phyloP scores from a whole-genome alignment of 73 alveolate species.

The Uronychia setigera region DNA sequence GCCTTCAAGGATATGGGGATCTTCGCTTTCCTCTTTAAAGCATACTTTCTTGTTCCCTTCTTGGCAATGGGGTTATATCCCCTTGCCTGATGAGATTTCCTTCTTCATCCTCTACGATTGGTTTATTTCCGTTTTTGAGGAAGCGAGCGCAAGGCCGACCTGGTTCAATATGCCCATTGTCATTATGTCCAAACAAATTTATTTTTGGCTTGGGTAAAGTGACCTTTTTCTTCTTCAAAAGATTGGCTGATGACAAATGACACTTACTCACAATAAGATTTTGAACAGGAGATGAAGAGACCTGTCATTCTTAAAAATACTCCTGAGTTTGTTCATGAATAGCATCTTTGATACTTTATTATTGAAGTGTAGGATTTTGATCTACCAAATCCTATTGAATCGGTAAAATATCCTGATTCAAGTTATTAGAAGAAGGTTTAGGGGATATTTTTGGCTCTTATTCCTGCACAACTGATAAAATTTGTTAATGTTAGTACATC shows the following conservation, averaged over 20 bases:
- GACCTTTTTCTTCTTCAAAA: background rate
- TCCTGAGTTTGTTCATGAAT: background rate
- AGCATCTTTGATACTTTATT: too few relatives aligned
- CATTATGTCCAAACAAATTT: too few relatives aligned
- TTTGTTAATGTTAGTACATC: too few relatives aligned
- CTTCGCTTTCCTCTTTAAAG: background rate
- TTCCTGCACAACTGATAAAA: background rate
- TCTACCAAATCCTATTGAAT: too few relatives aligned
- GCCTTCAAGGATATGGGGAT: background rate
- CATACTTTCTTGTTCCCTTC: background rate
- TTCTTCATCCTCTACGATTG: background rate
- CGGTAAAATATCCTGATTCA: too few relatives aligned
- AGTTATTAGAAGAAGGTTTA: background rate
- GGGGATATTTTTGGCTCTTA: background rate
- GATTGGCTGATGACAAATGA: too few relatives aligned
- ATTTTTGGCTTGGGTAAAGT: background rate
- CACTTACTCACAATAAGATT: background rate
- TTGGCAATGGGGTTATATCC: background rate
- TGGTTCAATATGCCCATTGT: background rate
- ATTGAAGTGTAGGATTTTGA: too few relatives aligned
- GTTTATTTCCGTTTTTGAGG: background rate
- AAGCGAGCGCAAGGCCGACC: background rate
- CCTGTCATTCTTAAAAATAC: background rate
- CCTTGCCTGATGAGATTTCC: too few relatives aligned
- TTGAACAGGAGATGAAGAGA: background rate